Base-by-base conservation (phyloP, 169 alveolate species). In the Toxoplasma gondii region DNA sequence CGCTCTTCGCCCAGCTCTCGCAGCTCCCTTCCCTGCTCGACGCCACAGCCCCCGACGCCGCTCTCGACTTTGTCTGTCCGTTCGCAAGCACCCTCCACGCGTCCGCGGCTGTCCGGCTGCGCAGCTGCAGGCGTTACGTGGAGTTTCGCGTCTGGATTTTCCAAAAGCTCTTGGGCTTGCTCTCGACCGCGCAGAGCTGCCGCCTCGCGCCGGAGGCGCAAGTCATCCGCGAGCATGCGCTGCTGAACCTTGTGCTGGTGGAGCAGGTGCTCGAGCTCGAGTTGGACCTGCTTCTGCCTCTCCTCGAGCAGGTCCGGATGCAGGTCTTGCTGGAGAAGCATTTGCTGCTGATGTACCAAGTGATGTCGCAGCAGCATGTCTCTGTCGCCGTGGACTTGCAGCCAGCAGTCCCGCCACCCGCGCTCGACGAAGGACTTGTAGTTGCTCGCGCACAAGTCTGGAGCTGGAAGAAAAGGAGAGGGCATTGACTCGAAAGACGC, bases 351-450 rank as follows among this genome's bases (percentile, higher is more conserved):
- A 45, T 92, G 95, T 41, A 92, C 74, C 88, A 92, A 44, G 36
- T 92, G 95, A 43, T 92, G 95, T 74, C 87, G 95, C 95, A 92
- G 88, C 88, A 92, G 69, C 17, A 82, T 74, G 22, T 91, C 88
- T 41, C 87, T 86, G 67, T 92, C 82, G 64, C 95, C 95, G 54
- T 92, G 95, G 44, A 92, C 95, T 29, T 83, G 93, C 93, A 94
- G 24, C 96, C 96, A 98, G 93, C 98, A 96, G 94, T 98, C 99
- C 92, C 96, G 95, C 99, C 98, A 98, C 4, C 99, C 99, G 44
- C 97, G 95, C 95, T 98, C 97, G 88, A 96, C 95, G 91, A 97
- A 98, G 54, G 96, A 97, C 78, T 96, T 94, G 97, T 98, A 98
- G 93, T 98, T 98, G 90, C 98, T 96, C 53, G 99, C 98, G 81